phyloP scores from a whole-genome alignment of 202 grass and related monocot species.

The Saccharum hybrid region DNA sequence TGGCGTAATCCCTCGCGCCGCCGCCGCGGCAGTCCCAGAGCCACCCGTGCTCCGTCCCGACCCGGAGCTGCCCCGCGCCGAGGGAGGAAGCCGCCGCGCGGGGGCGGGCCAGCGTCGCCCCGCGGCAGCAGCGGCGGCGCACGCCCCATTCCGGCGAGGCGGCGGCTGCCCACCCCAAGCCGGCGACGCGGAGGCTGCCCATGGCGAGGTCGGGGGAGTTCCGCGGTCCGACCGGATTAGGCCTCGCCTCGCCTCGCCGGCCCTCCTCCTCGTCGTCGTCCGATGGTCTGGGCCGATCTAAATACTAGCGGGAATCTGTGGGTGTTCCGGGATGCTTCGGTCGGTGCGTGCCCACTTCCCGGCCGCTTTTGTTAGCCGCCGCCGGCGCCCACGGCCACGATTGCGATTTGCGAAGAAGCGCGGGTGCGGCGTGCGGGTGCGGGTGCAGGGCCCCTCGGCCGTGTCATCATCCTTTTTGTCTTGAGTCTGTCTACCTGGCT shows the following conservation, averaged over 20 bases:
- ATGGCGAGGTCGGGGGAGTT: slow-evolving; percentile 19
- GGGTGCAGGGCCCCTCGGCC: background rate
- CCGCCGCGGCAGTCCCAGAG: slow-evolving; percentile 55
- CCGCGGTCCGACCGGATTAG: background rate
- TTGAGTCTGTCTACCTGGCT: too few species aligned
- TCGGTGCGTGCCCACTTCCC: background rate
- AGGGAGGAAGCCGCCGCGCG: slow-evolving; percentile 7
- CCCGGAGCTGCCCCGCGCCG: slow-evolving; percentile 36
- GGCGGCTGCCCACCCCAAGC: slow-evolving; percentile 12
- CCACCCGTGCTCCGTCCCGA: slow-evolving; percentile 31
- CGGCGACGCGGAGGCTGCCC: slow-evolving; percentile 51
- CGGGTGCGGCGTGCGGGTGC: too few species aligned
- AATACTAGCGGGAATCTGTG: slow-evolving; percentile 22
- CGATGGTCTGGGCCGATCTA: slow-evolving; percentile 6
- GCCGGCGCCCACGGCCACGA: slow-evolving; percentile 16
- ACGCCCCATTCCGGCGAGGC: slow-evolving; percentile 9
- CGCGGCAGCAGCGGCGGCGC: background rate
- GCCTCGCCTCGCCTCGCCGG: background rate
- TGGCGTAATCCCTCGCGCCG: slow-evolving; percentile 46
- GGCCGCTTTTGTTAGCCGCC: slow-evolving; percentile 43
- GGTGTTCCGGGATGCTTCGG: slow-evolving; percentile 42
- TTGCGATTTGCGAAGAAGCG: slow-evolving; percentile 22
- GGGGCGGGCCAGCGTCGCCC: background rate
- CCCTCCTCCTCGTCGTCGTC: background rate
- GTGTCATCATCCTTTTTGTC: slow-evolving; percentile 6